Evolutionary conservation across 192 early-diverging fungal species (phyloP).

Genomic region (Globomyces pollinis-pini): DNA sequence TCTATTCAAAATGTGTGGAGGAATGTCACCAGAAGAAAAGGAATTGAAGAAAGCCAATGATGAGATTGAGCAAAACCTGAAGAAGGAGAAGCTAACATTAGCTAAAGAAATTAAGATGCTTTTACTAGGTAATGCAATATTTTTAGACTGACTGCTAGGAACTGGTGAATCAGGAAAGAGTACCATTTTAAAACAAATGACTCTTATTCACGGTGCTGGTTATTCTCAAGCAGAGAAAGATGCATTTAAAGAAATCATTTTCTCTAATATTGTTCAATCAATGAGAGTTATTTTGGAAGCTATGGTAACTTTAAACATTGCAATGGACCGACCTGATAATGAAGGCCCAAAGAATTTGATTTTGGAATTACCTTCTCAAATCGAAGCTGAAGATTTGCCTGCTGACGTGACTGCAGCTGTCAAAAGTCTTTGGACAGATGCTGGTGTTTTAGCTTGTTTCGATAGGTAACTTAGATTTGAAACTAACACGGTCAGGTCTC

Average conservation of each 20-base stretch:
- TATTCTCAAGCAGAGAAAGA: slow-evolving; percentile 85
- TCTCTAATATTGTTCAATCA: slow-evolving; percentile 90
- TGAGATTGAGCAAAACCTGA: slow-evolving; percentile 84
- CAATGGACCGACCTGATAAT: slow-evolving; percentile 61
- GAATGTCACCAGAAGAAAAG: slow-evolving; percentile 73
- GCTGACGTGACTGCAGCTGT: slow-evolving; percentile 72
- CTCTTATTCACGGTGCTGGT: slow-evolving; percentile 92
- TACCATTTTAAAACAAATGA: slow-evolving; percentile 98
- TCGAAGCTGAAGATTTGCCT: slow-evolving; percentile 81
- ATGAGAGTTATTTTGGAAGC: slow-evolving; percentile 94
- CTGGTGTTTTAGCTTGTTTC: slow-evolving; percentile 75
- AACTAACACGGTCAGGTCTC: slow-evolving; percentile 47
- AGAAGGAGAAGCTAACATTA: slow-evolving; percentile 68
- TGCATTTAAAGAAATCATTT: slow-evolving; percentile 93
- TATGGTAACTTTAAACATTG: slow-evolving; percentile 79
- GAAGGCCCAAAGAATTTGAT: slow-evolving; percentile 65
- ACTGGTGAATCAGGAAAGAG: slow-evolving; percentile 97
- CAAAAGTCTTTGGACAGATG: slow-evolving; percentile 75
- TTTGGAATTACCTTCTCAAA: slow-evolving; percentile 73
- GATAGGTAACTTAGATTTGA: slow-evolving; percentile 4
- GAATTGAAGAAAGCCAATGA: slow-evolving; percentile 81
- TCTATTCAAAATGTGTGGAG: slow-evolving; percentile 75
- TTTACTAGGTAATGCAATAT: slow-evolving; percentile 65
- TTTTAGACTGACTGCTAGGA: slow-evolving; percentile 36
- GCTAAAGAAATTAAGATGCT: slow-evolving; percentile 96